Evolutionary conservation across 2,329 filamentous ascomycete genomes (phyloP).

Genomic region (Pestalotiopsis fici): DNA sequence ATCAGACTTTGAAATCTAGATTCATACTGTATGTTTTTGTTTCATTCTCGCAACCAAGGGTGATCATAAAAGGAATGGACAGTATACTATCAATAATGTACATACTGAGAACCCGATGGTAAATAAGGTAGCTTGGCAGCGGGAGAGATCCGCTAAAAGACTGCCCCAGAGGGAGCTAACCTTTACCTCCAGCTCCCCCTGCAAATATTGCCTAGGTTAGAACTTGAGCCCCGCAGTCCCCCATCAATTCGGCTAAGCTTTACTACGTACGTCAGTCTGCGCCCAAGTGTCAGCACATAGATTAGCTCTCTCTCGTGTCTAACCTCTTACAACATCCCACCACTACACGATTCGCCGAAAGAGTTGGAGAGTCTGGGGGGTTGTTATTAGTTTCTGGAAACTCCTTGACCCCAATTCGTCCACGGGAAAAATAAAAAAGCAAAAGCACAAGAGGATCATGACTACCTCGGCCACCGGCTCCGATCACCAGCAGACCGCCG

Average conservation of each 20-base stretch:
- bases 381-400: background rate
- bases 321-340: background rate
- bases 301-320: background rate
- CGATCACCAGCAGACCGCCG: background rate
- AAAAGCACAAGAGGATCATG: background rate
- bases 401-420: background rate
- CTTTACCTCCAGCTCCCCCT: background rate
- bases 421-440: background rate
- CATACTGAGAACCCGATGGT: too few species aligned
- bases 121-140: background rate
- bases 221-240: background rate
- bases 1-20: too few species aligned
- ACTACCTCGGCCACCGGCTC: background rate
- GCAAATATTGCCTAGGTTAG: background rate
- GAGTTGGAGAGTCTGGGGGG: background rate
- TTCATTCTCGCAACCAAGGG: too few species aligned
- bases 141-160: background rate
- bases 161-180: background rate
- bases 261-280: background rate
- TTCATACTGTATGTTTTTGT: too few species aligned
- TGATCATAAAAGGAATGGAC: too few species aligned
- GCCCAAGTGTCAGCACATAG: background rate
- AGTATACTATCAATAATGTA: too few species aligned
- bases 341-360: background rate
- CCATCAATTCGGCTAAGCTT: background rate